Conservation (phyloP, 202 grass and related monocot species). For the Brachypodium distachyon region DNA sequence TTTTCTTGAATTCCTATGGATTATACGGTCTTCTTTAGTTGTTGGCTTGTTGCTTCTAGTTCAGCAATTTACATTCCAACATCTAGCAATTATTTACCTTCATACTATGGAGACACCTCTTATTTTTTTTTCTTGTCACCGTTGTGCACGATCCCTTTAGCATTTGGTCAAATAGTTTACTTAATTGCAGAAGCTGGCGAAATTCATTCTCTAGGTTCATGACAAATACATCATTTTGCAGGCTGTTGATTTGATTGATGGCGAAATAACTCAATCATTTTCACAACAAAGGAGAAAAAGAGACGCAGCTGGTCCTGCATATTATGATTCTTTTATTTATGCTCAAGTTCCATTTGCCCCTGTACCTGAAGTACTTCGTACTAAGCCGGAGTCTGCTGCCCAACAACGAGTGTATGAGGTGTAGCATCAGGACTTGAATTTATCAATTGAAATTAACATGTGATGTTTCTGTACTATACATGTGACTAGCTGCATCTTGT, state of each 20-base stretch:
- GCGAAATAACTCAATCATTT: slow-evolving; percentile 52
- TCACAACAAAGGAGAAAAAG: slow-evolving; percentile 69
- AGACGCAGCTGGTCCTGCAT: slow-evolving; percentile 58
- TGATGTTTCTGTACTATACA: not conserved
- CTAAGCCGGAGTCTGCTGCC: slow-evolving; percentile 55
- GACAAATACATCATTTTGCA: slow-evolving; percentile 6
- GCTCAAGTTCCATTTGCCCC: slow-evolving; percentile 54
- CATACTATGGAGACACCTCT: not conserved
- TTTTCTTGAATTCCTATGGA: not conserved
- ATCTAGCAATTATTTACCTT: not conserved
- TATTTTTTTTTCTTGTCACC: not conserved
- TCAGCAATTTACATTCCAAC: not conserved
- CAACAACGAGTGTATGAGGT: slow-evolving; percentile 82
- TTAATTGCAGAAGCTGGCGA: not conserved
- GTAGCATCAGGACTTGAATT: slow-evolving; percentile 15
- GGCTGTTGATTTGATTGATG: slow-evolving; percentile 70
- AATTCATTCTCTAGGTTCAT: not conserved
- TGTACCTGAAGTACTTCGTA: slow-evolving; percentile 53
- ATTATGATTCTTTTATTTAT: slow-evolving; percentile 60
- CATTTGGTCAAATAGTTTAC: not conserved
- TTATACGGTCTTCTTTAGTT: not conserved
- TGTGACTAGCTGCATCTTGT: not conserved
- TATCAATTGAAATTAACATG: not conserved
- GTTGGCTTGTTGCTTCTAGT: no score
- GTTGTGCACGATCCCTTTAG: not conserved